Evolutionary conservation across 2,329 filamentous ascomycete species (phyloP).

Genomic region (Cercospora sp.): DNA sequence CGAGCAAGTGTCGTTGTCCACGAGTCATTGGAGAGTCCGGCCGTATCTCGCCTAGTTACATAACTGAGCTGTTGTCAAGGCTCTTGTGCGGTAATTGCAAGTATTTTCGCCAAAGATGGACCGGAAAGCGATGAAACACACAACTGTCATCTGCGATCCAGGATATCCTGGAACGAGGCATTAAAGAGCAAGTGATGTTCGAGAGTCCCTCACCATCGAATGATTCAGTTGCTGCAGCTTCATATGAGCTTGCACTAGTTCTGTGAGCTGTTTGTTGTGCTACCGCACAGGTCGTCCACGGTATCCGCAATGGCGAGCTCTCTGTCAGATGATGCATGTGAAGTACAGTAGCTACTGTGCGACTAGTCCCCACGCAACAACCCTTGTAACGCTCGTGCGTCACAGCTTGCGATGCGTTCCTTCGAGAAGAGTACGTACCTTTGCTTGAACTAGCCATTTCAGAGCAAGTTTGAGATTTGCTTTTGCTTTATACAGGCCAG

Average conservation of each 20-base stretch:
- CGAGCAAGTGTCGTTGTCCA: not conserved
- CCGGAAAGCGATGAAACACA: not conserved
- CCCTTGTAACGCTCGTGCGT: not conserved
- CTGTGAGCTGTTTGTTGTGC: not conserved
- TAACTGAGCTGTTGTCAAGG: not conserved
- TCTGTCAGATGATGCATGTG: not conserved
- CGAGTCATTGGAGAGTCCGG: not conserved
- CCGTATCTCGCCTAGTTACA: not conserved
- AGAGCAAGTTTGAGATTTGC: not conserved
- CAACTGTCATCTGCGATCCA: not conserved
- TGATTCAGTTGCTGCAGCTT: not conserved
- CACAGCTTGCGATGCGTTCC: constrained; percentile 3
- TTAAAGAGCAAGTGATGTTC: not conserved
- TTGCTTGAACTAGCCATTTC: not conserved
- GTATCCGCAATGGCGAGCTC: not conserved
- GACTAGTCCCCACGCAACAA: not conserved
- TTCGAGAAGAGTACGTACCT: not conserved
- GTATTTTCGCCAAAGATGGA: not conserved
- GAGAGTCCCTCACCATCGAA: not conserved
- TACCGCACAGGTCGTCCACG: not conserved
- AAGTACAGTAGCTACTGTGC: not conserved
- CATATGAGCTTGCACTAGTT: not conserved
- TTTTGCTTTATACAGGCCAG: not conserved
- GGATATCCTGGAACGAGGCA: not conserved
- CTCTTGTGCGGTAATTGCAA: not conserved